Percentiles rank a stretch among this genome's conserved stretches.
Conservation (phyloP, 1,284 basidiomycete genomes). For the Agaricales sp. region DNA sequence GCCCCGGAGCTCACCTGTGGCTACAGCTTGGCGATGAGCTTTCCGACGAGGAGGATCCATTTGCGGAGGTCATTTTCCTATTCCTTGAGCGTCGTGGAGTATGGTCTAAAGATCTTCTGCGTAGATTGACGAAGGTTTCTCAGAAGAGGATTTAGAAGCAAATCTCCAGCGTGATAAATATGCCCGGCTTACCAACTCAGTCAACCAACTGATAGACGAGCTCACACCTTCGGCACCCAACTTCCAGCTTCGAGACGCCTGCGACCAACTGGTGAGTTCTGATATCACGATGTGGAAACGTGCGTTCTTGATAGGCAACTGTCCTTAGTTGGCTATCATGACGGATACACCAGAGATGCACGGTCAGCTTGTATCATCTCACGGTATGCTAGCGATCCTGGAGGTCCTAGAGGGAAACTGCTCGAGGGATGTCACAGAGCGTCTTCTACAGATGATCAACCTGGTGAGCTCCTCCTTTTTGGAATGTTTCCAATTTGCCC, state of each 20-base stretch:
- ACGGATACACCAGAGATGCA: constrained; percentile 85
- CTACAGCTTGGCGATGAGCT: constrained; percentile 67
- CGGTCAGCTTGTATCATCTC: constrained; percentile 78
- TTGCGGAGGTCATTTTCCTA: constrained; percentile 63
- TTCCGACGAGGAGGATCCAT: constrained; percentile 86
- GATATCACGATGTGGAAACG: background rate
- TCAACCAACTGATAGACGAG: constrained; percentile 81
- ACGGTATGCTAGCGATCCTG: constrained; percentile 90
- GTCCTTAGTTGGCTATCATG: constrained; percentile 60
- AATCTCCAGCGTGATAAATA: constrained; percentile 87
- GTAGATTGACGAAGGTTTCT: constrained; percentile 85
- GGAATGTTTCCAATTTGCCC: background rate
- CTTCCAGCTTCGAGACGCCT: constrained; percentile 71
- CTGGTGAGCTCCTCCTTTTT: constrained; percentile 39
- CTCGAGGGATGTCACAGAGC: constrained; percentile 76
- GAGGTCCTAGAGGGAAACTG: constrained; percentile 84
- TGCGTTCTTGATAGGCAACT: background rate
- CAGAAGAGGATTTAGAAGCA: constrained; percentile 80
- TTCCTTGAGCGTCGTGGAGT: background rate
- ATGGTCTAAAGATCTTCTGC: constrained; percentile 2
- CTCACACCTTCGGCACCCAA: constrained; percentile 74
- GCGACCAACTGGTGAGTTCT: constrained; percentile 72
- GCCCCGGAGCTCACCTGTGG: constrained; percentile 2
- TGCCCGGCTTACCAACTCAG: constrained; percentile 72
- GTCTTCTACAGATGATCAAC: constrained; percentile 85